phyloP scores from a whole-genome alignment of 164 flowering plant genomes.

The Magnolia changhungtana region DNA sequence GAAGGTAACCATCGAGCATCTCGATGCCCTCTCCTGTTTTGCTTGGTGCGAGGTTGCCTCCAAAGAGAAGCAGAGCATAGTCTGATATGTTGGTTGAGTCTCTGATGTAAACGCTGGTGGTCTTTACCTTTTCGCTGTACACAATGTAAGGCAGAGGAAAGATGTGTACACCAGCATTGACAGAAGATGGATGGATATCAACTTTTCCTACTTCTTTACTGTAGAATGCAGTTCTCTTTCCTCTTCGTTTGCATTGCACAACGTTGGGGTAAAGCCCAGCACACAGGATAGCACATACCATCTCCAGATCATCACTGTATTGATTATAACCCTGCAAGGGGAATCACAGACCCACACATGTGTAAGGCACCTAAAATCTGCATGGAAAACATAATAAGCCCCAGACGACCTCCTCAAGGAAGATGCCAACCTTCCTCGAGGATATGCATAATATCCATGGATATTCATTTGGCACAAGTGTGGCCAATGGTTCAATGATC shows the following conservation, averaged over 20 bases:
- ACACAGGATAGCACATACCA: conserved; percentile 91
- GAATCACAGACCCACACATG: background rate
- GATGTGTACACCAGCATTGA: conserved; percentile 77
- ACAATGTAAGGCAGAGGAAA: conserved; percentile 94
- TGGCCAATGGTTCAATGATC: background rate
- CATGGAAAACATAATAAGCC: background rate
- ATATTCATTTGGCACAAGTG: background rate
- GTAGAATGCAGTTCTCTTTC: conserved; percentile 86
- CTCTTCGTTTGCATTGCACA: conserved; percentile 92
- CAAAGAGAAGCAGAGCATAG: conserved; percentile 89
- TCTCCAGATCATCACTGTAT: conserved; percentile 83
- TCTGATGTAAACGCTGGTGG: conserved; percentile 64
- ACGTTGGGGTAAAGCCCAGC: conserved; percentile 99
- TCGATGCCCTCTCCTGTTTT: conserved; percentile 82
- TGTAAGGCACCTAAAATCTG: background rate
- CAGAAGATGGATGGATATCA: conserved; percentile 93
- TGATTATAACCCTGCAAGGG: conserved; percentile 72
- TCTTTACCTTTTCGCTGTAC: conserved; percentile 93
- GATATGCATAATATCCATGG: background rate
- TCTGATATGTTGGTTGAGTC: conserved; percentile 97
- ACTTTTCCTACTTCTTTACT: conserved; percentile 95
- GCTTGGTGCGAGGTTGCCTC: conserved; percentile 77
- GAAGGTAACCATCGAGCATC: conserved; percentile 97
- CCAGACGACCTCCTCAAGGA: background rate
- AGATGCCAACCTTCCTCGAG: background rate